A percentile compares a stretch with the other conserved stretches of the same genome.
Evolutionary conservation across 2,329 filamentous ascomycete genomes (phyloP).

Genomic region (Hypoxylon sp.): DNA sequence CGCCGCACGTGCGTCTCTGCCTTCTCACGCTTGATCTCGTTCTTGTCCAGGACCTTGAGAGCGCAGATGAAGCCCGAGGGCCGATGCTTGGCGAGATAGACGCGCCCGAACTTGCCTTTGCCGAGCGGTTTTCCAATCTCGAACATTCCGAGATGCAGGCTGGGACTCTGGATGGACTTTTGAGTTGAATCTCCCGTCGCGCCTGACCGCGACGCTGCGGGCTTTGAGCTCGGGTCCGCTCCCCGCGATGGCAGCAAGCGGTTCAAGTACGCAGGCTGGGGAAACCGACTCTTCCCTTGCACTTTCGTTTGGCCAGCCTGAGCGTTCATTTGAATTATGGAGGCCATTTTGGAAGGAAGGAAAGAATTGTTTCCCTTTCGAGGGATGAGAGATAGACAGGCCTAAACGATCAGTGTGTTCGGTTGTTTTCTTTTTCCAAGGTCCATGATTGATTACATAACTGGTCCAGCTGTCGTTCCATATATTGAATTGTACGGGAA

Average conservation of each 20-base stretch:
- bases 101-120: constrained; percentile 89
- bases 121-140: constrained; percentile 89
- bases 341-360: not conserved
- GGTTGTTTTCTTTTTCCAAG: not conserved
- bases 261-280: constrained; percentile 1
- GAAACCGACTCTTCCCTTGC: not conserved
- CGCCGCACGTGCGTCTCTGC: constrained; percentile 89
- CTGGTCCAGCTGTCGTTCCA: not conserved
- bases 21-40: constrained; percentile 79
- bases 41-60: constrained; percentile 88
- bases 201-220: not conserved
- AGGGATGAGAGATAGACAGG: not conserved
- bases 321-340: not conserved
- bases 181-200: not conserved
- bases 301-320: not conserved
- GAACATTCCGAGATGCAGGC: constrained; percentile 87
- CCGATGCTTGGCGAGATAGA: constrained; percentile 86
- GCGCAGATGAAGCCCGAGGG: constrained; percentile 86
- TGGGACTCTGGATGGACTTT: not conserved
- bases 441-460: not conserved
- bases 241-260: not conserved
- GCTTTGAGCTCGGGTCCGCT: not conserved
- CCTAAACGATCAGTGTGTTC: not conserved
- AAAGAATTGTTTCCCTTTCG: not conserved
- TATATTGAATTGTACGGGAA: not conserved